Evolutionary conservation across 1,139 yeast species (phyloP).

Genomic region (Arxiozyma bovina): DNA sequence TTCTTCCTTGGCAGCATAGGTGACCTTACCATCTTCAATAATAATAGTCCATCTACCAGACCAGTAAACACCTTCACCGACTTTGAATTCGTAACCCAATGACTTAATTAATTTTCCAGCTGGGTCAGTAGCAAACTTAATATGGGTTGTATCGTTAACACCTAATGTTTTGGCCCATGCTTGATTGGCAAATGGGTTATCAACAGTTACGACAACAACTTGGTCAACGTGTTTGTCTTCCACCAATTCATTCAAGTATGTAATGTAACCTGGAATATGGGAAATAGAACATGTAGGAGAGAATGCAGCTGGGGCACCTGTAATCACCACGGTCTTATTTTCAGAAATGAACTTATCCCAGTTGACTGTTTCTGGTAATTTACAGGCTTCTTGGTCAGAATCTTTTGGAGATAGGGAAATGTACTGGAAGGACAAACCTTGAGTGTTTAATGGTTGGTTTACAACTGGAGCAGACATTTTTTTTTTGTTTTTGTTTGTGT

Average conservation of each 20-base stretch:
- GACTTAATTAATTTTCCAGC: conserved; percentile 52
- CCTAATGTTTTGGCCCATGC: conserved; percentile 75
- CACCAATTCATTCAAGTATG: conserved; percentile 40
- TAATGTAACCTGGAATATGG: conserved; percentile 71
- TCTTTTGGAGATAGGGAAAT: conserved; percentile 17
- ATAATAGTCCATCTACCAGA: conserved; percentile 65
- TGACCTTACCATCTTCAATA: conserved; percentile 55
- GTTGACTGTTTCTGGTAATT: conserved; percentile 22
- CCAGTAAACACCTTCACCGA: conserved; percentile 51
- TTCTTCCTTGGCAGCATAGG: conserved; percentile 56
- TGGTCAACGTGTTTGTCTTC: conserved; percentile 63
- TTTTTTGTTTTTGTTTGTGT: neutral
- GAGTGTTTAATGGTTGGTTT: conserved; percentile 21
- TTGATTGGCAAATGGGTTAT: conserved; percentile 70
- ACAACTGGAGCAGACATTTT: conserved; percentile 11
- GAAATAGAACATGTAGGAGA: conserved; percentile 80
- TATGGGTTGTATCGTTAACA: conserved; percentile 34
- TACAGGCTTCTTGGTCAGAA: conserved; percentile 22
- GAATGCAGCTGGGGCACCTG: conserved; percentile 87
- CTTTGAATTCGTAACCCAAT: conserved; percentile 53
- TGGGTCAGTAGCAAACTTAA: conserved; percentile 70
- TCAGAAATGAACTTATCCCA: conserved; percentile 25
- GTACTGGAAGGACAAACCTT: conserved; percentile 25
- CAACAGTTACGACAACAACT: conserved; percentile 64
- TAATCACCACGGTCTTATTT: conserved; percentile 46